phyloP scores from a whole-genome alignment of 1,284 basidiomycete species.

The Veloboletus limbatus region DNA sequence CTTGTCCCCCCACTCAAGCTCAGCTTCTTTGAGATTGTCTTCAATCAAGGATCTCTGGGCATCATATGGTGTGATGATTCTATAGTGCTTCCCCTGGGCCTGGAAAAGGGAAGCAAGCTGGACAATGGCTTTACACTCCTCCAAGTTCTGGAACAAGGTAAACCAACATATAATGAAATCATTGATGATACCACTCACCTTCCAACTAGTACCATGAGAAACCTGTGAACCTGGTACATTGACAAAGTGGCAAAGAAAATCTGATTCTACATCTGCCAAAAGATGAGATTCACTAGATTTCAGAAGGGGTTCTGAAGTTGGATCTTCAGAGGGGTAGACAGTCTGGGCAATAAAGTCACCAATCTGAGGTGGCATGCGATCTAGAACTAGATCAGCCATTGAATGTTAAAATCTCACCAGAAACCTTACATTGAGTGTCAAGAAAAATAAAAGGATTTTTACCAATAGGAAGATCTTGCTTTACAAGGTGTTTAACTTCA shows the following conservation, averaged over 20 bases:
- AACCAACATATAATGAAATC: slow-evolving; percentile 1
- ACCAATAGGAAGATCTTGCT: slow-evolving; percentile 17
- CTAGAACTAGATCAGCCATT: slow-evolving; percentile 34
- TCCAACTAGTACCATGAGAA: slow-evolving; percentile 41
- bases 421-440: slow-evolving; percentile 54
- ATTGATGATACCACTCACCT: slow-evolving; percentile 36
- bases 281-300: slow-evolving; percentile 48
- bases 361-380: slow-evolving; percentile 76
- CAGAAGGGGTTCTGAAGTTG: slow-evolving; percentile 32
- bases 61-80: slow-evolving; percentile 72
- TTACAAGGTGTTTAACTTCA: slow-evolving; percentile 47
- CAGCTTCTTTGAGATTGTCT: slow-evolving; percentile 40
- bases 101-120: slow-evolving; percentile 48
- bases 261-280: slow-evolving; percentile 35
- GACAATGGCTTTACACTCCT: slow-evolving; percentile 46
- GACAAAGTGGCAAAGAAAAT: slow-evolving; percentile 51
- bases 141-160: slow-evolving; percentile 42
- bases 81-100: slow-evolving; percentile 42
- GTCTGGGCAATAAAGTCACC: slow-evolving; percentile 65
- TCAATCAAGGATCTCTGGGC: slow-evolving; percentile 56
- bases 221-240: slow-evolving; percentile 45
- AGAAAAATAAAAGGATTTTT: slow-evolving; percentile 43
- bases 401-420: neutral
- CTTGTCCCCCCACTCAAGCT: slow-evolving; percentile 54
- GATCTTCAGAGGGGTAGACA: slow-evolving; percentile 50